A percentile compares a stretch with the other conserved stretches of the same genome.
These are phyloP conservation scores for Aspergillus quadrilineatus DNA, from an alignment of 2,329 filamentous ascomycete genomes.

Conservation along the genomic window DNA sequence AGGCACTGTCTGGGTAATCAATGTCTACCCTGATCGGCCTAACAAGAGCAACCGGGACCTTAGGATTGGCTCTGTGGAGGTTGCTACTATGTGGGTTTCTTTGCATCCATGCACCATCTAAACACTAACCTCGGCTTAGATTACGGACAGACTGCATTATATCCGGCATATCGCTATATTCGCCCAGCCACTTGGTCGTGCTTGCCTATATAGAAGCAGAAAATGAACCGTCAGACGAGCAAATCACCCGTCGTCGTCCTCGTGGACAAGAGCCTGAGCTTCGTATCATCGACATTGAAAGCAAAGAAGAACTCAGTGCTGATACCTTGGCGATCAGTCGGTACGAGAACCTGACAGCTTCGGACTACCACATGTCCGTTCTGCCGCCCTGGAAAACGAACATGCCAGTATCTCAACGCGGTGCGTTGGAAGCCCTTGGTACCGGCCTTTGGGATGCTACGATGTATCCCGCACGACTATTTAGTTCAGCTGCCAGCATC, in stretches of 20 bases:
- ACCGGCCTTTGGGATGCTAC: constrained; percentile 83
- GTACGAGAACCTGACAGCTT: constrained; percentile 79
- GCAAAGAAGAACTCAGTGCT: constrained; percentile 79
- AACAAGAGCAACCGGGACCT: constrained; percentile 68
- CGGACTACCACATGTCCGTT: constrained; percentile 87
- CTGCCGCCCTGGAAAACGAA: constrained; percentile 73
- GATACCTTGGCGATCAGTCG: constrained; percentile 83
- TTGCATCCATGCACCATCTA: neutral
- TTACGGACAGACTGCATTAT: constrained; percentile 97
- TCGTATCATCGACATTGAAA: constrained; percentile 82
- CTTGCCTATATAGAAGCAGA: constrained; percentile 84
- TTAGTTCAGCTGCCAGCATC: constrained; percentile 82
- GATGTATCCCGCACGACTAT: constrained; percentile 80
- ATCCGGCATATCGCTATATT: constrained; percentile 95
- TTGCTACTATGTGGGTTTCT: constrained; percentile 80
- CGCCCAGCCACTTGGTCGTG: constrained; percentile 82
- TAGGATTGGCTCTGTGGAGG: constrained; percentile 77
- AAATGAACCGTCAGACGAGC: constrained; percentile 62
- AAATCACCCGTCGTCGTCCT: constrained; percentile 61
- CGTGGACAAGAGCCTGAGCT: constrained; percentile 86
- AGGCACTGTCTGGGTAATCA: constrained; percentile 91
- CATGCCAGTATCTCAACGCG: constrained; percentile 63
- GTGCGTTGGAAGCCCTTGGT: constrained; percentile 74
- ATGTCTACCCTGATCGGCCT: constrained; percentile 74
- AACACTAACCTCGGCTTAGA: constrained; percentile 49